phyloP scores from a whole-genome alignment of 2,329 filamentous ascomycete genomes.

The Verticillium nubilum region DNA sequence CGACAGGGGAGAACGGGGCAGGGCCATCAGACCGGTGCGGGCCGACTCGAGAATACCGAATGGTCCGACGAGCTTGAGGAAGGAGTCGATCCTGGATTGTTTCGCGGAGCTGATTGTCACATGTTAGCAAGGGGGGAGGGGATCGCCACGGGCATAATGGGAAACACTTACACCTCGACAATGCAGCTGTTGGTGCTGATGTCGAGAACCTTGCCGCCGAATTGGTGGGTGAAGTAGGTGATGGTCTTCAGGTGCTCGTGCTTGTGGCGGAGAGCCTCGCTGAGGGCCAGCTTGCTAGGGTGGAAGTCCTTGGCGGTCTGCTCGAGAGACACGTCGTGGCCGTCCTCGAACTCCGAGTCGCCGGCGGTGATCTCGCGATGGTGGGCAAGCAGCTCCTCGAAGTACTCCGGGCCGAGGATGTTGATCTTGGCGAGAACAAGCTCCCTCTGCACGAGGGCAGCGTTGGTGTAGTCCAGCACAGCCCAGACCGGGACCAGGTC shows the following conservation, averaged over 20 bases:
- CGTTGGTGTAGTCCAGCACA: constrained; percentile 89
- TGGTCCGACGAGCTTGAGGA: constrained; percentile 89
- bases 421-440: constrained; percentile 93
- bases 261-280: constrained; percentile 90
- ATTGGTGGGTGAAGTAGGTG: constrained; percentile 94
- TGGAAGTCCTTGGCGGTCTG: constrained; percentile 68
- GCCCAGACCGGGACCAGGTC: constrained; percentile 98
- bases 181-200: constrained; percentile 99
- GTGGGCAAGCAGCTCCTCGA: constrained; percentile 92
- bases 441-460: constrained; percentile 92
- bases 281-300: constrained; percentile 77
- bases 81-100: constrained; percentile 88
- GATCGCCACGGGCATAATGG: no score
- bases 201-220: constrained; percentile 94
- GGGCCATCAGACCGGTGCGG: constrained; percentile 91
- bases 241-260: constrained; percentile 96
- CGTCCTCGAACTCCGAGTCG: constrained; percentile 28
- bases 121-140: not conserved
- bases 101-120: constrained; percentile 70
- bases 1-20: constrained; percentile 85
- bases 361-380: constrained; percentile 76
- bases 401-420: constrained; percentile 95
- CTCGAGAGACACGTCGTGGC: constrained; percentile 34
- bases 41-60: constrained; percentile 97
- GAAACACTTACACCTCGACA: constrained; percentile 75